Base-by-base conservation (phyloP, 352 stramenopile genomes). In the Globisporangium splendens region DNA sequence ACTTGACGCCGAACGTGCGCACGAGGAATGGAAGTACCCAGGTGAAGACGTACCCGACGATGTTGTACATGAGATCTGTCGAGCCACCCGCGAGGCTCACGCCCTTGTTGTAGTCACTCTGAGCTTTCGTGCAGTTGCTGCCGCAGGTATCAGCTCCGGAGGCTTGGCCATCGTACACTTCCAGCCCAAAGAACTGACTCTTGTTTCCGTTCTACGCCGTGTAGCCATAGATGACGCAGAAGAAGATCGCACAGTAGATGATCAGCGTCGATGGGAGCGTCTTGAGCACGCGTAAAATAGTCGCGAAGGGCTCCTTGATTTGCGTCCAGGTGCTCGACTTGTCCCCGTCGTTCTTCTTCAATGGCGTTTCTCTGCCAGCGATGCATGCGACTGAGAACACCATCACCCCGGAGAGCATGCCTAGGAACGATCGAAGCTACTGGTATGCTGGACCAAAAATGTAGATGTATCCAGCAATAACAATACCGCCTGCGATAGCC, bases 381-480 rank as follows among this genome's bases (percentile, higher is more conserved):
- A 72, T 21, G 41, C 80, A 93, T 11, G 89, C 76, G 21, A 59
- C 56, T 10, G 72, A 62, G 1, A 86, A 73, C 1, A 87, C 21
- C 75, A 93, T 89, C 4, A 78, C 77, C 13, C 73, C 56, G 1
- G 75, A 89, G 18, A 93, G 69, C 77, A 91, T 89, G 14, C 68
- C 70, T 11, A 91, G 70, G 59, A 91, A 90, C 62, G 69, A 86
- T 33, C 64, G 74, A 21, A 91, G 62, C 38, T 75, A 83, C 14
- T 88, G 43, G 54, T 91, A 75, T 0, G 81, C 81, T 8, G 81
- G 72, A 35, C 83, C 81, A 39, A 90, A 90, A 35, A 75, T 53
- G 56, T 85, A 75, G 50, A 91, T 93, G 68, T 90, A 93, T 1
- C 61, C 75, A n/a, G 83, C 77, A 24, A 91, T 79, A 24, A 81